Evolutionary conservation across 169 alveolate genomes (phyloP), one percentile per base, ranked within the genome.

Genomic region (Pseudocohnilembus persalinus): DNA sequence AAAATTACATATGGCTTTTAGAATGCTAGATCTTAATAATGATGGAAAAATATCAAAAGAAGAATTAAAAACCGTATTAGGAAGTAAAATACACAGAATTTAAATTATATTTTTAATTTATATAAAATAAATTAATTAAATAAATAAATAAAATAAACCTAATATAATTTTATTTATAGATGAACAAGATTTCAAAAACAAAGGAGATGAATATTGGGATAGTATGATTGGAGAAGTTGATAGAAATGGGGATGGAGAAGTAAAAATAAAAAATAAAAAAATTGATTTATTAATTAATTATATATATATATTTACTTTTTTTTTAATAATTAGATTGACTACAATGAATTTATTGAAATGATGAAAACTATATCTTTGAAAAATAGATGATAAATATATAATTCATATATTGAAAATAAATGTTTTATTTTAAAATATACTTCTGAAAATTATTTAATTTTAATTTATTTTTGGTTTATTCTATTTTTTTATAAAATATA

Each of bases 11-110:
- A 64, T 82, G 28, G 96, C 96, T 28, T 94, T 94, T 76, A 85
- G 89, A 77, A 80, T 92, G 87, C 81, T 92, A 33, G 97, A 94
- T 81, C 24, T 80, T 29, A 93, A 94, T 85, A 90, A 90, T 49
- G 89, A 85, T 85, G 97, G 97, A 15, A 84, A 76, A 35, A 94
- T 94, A 27, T 87, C 88, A 31, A 83, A 81, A 49, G 89, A 90
- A 6, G 97, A 94, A 76, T 73, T 94, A 63, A 74, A 84, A 78
- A 29, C 74, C 24, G 81, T 88, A 15, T 78, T 90, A 75, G 92
- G 89, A 83, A 78, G 88, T 88, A 82, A 34, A 6, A 77, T 0
- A 29, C 25, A 0, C 25, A 29, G 32, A 32, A 0, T 34, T 33
- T 26, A 77, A 24, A 31, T 31, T 1, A 0, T 27, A 27, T 33